Evolutionary conservation across 805 yeast species (phyloP).

Genomic region (Pichia scutulata): DNA sequence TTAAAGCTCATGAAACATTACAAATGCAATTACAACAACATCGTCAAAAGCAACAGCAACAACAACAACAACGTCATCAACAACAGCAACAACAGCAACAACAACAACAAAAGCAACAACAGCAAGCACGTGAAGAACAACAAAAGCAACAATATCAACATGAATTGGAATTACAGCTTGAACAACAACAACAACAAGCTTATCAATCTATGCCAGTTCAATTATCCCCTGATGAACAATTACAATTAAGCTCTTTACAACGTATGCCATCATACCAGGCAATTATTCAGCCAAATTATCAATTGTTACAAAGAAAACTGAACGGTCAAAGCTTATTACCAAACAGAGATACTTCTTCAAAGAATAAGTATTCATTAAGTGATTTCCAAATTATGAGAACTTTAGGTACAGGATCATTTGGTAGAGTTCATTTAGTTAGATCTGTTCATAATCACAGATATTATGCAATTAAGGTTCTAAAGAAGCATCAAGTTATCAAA

Average conservation of each 20-base stretch:
- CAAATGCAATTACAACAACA: neutral
- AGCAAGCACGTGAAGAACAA: no score
- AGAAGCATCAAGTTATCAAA: slow-evolving; percentile 49
- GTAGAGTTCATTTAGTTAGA: slow-evolving; percentile 51
- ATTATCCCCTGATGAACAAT: slow-evolving; percentile 23
- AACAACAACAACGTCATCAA: neutral
- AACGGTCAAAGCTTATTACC: slow-evolving; percentile 25
- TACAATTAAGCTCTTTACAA: slow-evolving; percentile 24
- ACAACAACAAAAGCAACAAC: slow-evolving; percentile 5
- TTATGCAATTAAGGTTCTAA: slow-evolving; percentile 53
- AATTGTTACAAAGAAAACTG: slow-evolving; percentile 20
- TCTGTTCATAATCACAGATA: slow-evolving; percentile 52
- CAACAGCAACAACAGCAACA: slow-evolving; percentile 5
- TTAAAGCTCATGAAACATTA: neutral
- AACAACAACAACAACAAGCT: slow-evolving; percentile 5
- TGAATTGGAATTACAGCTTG: no score
- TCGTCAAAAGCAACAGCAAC: slow-evolving; percentile 2
- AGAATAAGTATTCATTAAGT: slow-evolving; percentile 48
- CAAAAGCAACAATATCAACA: slow-evolving; percentile 6
- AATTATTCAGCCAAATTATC: slow-evolving; percentile 28
- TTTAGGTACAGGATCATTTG: slow-evolving; percentile 55
- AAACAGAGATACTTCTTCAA: slow-evolving; percentile 36
- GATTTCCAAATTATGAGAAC: slow-evolving; percentile 53
- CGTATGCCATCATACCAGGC: slow-evolving; percentile 31
- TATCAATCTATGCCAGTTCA: neutral